Conservation (phyloP, 2,329 filamentous ascomycete species). For the Aspergillus unguis region DNA sequence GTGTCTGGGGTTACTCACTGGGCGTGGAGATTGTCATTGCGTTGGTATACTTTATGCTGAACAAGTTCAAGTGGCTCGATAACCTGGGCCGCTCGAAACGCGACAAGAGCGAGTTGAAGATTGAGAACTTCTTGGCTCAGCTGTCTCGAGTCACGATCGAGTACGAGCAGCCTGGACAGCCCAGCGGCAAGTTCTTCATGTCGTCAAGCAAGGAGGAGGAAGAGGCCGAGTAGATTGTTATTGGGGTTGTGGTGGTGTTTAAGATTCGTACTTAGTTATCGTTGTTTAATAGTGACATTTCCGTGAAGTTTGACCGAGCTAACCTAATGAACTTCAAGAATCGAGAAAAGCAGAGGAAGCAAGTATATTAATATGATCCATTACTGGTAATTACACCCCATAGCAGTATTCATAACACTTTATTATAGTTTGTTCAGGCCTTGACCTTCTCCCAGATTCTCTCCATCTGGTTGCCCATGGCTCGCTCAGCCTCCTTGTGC, state of each 20-base stretch:
- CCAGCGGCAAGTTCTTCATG: conserved; percentile 42
- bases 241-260: neutral
- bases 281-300: no score
- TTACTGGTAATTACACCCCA: neutral
- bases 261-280: no score
- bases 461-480: conserved; percentile 33
- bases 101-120: conserved; percentile 47
- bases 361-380: no score
- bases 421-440: neutral
- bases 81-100: conserved; percentile 49
- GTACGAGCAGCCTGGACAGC: conserved; percentile 47
- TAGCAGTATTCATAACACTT: neutral
- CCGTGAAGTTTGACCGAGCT: no score
- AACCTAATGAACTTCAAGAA: no score
- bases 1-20: conserved; percentile 51
- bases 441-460: conserved; percentile 20
- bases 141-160: conserved; percentile 49
- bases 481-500: conserved; percentile 26
- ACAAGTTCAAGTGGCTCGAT: conserved; percentile 44
- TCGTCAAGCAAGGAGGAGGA: conserved; percentile 45
- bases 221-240: conserved; percentile 36
- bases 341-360: no score
- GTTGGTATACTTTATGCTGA: conserved; percentile 49
- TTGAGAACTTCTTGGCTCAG: conserved; percentile 51
- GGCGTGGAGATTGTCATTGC: conserved; percentile 52